Conservation (phyloP, 2,329 filamentous ascomycete species). For the Hymenoscyphus repandus region DNA sequence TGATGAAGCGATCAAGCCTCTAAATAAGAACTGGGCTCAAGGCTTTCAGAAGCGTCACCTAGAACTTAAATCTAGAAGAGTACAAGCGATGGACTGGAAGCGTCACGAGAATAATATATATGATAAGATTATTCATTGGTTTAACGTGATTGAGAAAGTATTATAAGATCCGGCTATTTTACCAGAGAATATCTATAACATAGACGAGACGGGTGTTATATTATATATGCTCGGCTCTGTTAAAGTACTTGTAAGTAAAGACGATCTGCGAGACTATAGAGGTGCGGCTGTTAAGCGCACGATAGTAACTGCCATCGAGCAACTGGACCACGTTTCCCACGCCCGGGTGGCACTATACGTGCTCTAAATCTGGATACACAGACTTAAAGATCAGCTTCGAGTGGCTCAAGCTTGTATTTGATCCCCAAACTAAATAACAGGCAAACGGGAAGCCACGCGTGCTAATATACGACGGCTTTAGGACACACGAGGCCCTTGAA, state of each 20-base stretch:
- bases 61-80: not conserved
- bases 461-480: not conserved
- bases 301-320: not conserved
- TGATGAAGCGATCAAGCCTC: not conserved
- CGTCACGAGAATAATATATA: constrained; percentile 18
- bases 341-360: not conserved
- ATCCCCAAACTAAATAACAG: not conserved
- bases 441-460: not conserved
- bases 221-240: constrained; percentile 26
- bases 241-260: constrained; percentile 30
- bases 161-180: not conserved
- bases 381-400: constrained; percentile 1
- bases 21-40: constrained; percentile 2
- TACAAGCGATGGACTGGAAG: not conserved
- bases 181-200: not conserved
- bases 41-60: constrained; percentile 1
- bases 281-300: not conserved
- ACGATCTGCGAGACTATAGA: not conserved
- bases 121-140: constrained; percentile 30
- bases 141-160: constrained; percentile 27
- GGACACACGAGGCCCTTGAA: constrained; percentile 1
- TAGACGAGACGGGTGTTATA: constrained; percentile 33
- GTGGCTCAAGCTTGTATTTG: not conserved
- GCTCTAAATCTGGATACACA: constrained; percentile 1
- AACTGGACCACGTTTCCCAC: not conserved